Evolutionary conservation across 371 early-diverging fungal genomes (phyloP), one percentile per base, ranked within the genome.

Genomic region (Mucor mucedo): DNA sequence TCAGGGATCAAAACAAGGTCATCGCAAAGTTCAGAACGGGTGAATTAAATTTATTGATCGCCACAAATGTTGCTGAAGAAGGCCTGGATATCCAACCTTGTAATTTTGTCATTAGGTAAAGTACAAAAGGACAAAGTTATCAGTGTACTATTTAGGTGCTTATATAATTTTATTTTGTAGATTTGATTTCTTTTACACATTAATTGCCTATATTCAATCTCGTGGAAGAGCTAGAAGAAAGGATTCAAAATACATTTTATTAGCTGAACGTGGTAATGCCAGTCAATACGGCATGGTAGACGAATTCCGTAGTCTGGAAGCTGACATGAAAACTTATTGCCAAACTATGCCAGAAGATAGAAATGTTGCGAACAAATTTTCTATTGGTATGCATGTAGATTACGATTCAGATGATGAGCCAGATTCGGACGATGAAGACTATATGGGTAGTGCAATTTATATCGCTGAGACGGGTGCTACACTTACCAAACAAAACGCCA

Each of bases 1-100:
- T 78, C 54, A 76, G 64, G 13, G 83, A 88, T 9, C 94, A 94
- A 71, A 83, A 89, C 55, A 63, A 73, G 28, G 77, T 82, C 2
- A 85, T 97, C 33, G 63, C 68, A 0, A 70, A 79, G n/a, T 98
- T 98, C 68, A 76, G 90, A 35, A 68, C 67, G 1, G 93, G 93
- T 33, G 72, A 76, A 6, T 55, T 87, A 40, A 95, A 94, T 59
- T 67, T 95, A 28, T 70, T 99, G 5, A 87, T 98, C 38, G 92
- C 97, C 8, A 98, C 99, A 8, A 89, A 89, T 72, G 97, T 99
- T 14, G 98, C 95, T 29, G 97, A 98, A 68, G 97, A 99, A 77
- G 99, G 99, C 3, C 75, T 99, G 4, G 99, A 99, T 76, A 94
- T 99, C 56, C 91, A 91, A 60, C 89, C 93, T 0, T 98, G 98